Conservation (phyloP, 768 basidiomycete species). For the Lentinula raphanica region DNA sequence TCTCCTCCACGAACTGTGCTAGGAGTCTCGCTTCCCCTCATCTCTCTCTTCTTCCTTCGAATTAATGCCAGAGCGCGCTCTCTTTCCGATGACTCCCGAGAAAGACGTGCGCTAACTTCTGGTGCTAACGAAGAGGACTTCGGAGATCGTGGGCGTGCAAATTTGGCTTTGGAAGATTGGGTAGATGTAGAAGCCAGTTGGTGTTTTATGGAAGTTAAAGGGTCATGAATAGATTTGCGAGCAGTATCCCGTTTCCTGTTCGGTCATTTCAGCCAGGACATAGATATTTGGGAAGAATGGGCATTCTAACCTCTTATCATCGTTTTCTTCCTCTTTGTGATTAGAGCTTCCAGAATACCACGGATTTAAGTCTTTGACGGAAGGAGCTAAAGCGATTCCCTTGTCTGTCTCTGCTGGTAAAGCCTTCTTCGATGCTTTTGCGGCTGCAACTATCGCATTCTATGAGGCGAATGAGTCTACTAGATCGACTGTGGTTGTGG, state of each 20-base stretch:
- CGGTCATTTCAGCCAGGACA: neutral
- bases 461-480: too few relatives aligned
- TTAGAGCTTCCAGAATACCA: constrained; percentile 55
- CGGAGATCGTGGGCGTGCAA: constrained; percentile 13
- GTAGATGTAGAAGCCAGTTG: constrained; percentile 46
- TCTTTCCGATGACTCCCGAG: constrained; percentile 72
- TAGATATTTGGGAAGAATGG: neutral
- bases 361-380: constrained; percentile 70
- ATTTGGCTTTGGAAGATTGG: constrained; percentile 20
- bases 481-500: too few relatives aligned
- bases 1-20: constrained; percentile 55
- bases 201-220: constrained; percentile 67
- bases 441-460: constrained; percentile 41
- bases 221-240: constrained; percentile 62
- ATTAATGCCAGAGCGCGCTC: constrained; percentile 72
- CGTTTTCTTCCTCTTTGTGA: constrained; percentile 22
- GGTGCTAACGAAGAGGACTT: constrained; percentile 24
- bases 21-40: constrained; percentile 62
- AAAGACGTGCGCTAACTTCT: constrained; percentile 52
- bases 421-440: constrained; percentile 45
- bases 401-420: constrained; percentile 51
- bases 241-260: constrained; percentile 57
- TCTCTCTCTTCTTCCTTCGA: constrained; percentile 57
- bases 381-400: constrained; percentile 70
- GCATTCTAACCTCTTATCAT: constrained; percentile 30